Conservation (phyloP, 345 rosid genomes). For the Gossypium longicalyx region DNA sequence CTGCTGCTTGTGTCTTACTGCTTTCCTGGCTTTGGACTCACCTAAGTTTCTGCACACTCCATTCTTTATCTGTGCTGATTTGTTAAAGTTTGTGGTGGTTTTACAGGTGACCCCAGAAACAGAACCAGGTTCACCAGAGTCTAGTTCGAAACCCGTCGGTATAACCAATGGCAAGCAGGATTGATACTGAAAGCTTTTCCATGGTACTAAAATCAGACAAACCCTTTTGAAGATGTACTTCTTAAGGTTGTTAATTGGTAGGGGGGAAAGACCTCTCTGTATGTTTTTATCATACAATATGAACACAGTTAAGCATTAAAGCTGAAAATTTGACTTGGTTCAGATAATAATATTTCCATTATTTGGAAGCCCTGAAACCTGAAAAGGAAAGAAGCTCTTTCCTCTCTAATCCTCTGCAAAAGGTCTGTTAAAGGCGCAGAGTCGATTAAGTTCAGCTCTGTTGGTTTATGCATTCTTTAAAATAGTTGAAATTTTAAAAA, state of each 20-base stretch:
- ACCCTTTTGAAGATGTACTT: not conserved
- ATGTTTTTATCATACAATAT: not conserved
- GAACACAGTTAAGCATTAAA: not conserved
- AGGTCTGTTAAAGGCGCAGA: not conserved
- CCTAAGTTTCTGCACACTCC: not conserved
- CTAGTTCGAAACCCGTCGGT: conserved; percentile 19
- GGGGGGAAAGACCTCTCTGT: not conserved
- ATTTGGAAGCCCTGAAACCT: not conserved
- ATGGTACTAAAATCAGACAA: not conserved
- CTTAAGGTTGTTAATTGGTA: not conserved
- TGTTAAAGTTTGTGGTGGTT: not conserved
- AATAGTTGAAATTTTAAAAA: no score
- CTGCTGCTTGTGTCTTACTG: not conserved
- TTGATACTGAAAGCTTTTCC: conserved; percentile 20
- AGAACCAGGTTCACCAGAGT: conserved; percentile 12
- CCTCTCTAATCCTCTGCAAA: not conserved
- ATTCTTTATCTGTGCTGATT: not conserved
- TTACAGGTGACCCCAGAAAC: conserved; percentile 30
- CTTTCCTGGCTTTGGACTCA: not conserved
- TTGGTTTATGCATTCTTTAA: no score
- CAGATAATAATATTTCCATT: not conserved
- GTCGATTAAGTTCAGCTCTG: no score
- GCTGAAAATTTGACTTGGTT: not conserved
- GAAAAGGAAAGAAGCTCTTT: not conserved
- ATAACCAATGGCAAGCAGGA: conserved; percentile 28